phyloP scores from a whole-genome alignment of 495 filamentous ascomycete species.

The Lophium mytilinum region DNA sequence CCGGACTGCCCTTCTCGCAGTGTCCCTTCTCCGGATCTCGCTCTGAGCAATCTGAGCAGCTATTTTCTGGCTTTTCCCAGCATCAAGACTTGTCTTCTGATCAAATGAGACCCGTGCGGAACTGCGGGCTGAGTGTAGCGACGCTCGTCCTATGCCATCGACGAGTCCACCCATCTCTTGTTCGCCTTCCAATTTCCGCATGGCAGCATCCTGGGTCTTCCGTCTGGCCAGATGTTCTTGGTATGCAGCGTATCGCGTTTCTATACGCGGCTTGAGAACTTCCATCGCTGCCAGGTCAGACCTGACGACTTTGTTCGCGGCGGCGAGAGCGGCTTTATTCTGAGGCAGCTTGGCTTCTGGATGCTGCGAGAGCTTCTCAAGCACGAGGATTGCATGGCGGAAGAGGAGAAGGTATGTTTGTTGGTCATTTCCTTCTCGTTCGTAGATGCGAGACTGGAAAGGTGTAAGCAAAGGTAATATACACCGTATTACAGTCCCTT shows the following conservation, averaged over 20 bases:
- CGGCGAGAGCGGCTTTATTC: slow-evolving; percentile 40
- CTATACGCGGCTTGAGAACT: slow-evolving; percentile 56
- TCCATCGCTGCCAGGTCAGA: slow-evolving; percentile 53
- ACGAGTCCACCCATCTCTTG: not conserved
- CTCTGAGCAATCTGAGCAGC: slow-evolving; percentile 69
- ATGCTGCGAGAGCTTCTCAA: slow-evolving; percentile 35
- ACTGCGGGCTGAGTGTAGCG: not conserved
- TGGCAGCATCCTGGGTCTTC: slow-evolving; percentile 24
- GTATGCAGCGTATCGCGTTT: slow-evolving; percentile 55
- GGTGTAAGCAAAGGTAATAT: not conserved
- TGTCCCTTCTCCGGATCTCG: slow-evolving; percentile 63
- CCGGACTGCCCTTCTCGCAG: slow-evolving; percentile 46
- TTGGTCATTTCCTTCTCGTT: slow-evolving; percentile 74
- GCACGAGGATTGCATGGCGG: slow-evolving; percentile 62
- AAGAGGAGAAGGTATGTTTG: slow-evolving; percentile 82
- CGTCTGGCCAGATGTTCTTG: slow-evolving; percentile 42
- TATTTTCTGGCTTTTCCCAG: slow-evolving; percentile 61
- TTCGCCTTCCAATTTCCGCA: slow-evolving; percentile 24
- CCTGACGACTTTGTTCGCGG: slow-evolving; percentile 47
- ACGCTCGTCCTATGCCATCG: not conserved
- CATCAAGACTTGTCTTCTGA: slow-evolving; percentile 44
- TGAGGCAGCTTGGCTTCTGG: slow-evolving; percentile 41
- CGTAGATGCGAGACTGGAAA: slow-evolving; percentile 63
- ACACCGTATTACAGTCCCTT: not conserved
- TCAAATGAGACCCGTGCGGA: not conserved